Evolutionary conservation across 2,329 filamentous ascomycete genomes (phyloP).

Genomic region (Penicillium sp.): DNA sequence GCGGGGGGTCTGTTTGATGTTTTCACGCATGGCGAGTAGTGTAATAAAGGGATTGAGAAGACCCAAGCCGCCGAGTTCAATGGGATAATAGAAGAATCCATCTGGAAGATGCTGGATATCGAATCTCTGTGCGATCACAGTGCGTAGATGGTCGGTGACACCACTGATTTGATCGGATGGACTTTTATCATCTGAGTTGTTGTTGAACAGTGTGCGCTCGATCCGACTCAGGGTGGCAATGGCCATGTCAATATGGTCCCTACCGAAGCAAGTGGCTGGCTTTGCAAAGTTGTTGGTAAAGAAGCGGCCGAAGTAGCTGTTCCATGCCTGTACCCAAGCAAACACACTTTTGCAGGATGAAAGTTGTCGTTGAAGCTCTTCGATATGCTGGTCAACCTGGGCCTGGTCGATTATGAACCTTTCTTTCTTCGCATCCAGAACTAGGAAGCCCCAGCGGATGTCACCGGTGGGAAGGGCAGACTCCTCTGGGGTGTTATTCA

Average conservation of each 20-base stretch:
- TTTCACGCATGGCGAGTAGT: slow-evolving; percentile 48
- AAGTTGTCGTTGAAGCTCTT: slow-evolving; percentile 59
- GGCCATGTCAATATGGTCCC: slow-evolving; percentile 56
- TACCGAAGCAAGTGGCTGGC: slow-evolving; percentile 55
- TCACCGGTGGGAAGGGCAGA: slow-evolving; percentile 50
- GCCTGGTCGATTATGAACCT: slow-evolving; percentile 59
- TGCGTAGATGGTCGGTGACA: slow-evolving; percentile 57
- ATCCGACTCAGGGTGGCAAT: slow-evolving; percentile 53
- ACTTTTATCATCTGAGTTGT: slow-evolving; percentile 10
- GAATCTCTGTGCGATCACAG: slow-evolving; percentile 54
- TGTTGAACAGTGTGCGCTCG: slow-evolving; percentile 51
- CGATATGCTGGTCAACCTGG: slow-evolving; percentile 59
- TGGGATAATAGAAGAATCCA: slow-evolving; percentile 54
- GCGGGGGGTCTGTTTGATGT: slow-evolving; percentile 37
- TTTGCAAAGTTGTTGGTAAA: slow-evolving; percentile 59
- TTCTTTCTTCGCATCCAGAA: slow-evolving; percentile 52
- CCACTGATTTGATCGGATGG: slow-evolving; percentile 31
- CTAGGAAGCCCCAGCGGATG: slow-evolving; percentile 60
- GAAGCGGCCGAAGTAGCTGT: slow-evolving; percentile 57
- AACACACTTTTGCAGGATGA: slow-evolving; percentile 55
- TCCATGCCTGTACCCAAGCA: slow-evolving; percentile 60
- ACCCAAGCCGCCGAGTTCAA: slow-evolving; percentile 52
- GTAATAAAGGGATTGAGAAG: slow-evolving; percentile 52
- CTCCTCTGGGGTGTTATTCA: slow-evolving; percentile 7
- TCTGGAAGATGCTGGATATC: slow-evolving; percentile 48